These are phyloP conservation scores for Claviceps fusiformis DNA, from an alignment of 2,329 filamentous ascomycete genomes.

Conservation along the genomic window DNA sequence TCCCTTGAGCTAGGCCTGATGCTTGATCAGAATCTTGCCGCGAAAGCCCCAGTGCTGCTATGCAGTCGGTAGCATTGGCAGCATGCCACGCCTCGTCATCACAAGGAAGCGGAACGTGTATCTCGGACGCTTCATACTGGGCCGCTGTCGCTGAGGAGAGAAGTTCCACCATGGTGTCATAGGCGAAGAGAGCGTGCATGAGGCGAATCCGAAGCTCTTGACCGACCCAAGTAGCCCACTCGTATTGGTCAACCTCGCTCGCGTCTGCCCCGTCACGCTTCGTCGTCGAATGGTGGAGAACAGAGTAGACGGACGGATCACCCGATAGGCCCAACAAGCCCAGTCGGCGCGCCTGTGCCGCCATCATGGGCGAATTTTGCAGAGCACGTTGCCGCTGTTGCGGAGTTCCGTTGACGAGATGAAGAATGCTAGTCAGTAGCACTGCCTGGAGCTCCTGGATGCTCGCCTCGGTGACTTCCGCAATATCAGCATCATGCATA, in stretches of 20 bases:
- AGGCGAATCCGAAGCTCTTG: slow-evolving; percentile 56
- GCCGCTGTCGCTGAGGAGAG: slow-evolving; percentile 56
- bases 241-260: slow-evolving; percentile 13
- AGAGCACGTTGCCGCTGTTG: slow-evolving; percentile 51
- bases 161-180: slow-evolving; percentile 51
- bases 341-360: slow-evolving; percentile 41
- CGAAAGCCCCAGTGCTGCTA: slow-evolving; percentile 49
- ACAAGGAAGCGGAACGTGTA: slow-evolving; percentile 53
- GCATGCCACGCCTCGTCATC: slow-evolving; percentile 68
- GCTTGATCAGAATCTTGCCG: slow-evolving; percentile 26
- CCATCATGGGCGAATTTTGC: slow-evolving; percentile 42
- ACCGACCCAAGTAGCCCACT: slow-evolving; percentile 55
- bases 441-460: slow-evolving; percentile 58
- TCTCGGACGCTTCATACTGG: slow-evolving; percentile 49
- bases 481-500: slow-evolving; percentile 9
- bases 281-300: slow-evolving; percentile 53
- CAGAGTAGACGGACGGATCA: slow-evolving; percentile 25
- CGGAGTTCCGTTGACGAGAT: slow-evolving; percentile 58
- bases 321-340: slow-evolving; percentile 39
- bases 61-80: slow-evolving; percentile 42
- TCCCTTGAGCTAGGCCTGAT: slow-evolving; percentile 47
- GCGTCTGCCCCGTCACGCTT: slow-evolving; percentile 33
- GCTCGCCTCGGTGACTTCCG: slow-evolving; percentile 23
- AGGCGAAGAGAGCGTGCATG: slow-evolving; percentile 51
- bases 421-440: slow-evolving; percentile 45